Evolutionary conservation across 1,284 basidiomycete species (phyloP).

Genomic region (Ganoderma meredithae): DNA sequence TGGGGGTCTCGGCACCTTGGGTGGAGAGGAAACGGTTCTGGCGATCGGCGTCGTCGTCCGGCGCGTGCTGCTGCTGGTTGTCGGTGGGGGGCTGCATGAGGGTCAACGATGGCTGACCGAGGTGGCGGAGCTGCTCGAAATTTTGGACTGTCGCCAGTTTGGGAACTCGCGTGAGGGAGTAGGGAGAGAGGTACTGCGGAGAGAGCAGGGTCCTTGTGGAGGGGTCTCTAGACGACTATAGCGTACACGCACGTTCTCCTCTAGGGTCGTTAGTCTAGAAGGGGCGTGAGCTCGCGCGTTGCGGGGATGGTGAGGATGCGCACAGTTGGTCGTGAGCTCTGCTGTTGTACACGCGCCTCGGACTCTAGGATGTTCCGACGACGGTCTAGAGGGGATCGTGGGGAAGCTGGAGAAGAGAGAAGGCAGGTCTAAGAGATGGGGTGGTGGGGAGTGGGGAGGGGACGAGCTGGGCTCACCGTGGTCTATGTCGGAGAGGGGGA

Average conservation of each 20-base stretch:
- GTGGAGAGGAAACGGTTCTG: constrained; percentile 63
- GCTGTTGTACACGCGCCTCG: constrained; percentile 32
- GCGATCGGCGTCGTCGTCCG: constrained; percentile 50
- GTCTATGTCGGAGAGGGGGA: constrained; percentile 28
- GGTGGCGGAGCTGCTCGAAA: constrained; percentile 37
- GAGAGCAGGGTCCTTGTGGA: constrained; percentile 19
- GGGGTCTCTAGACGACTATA: constrained; percentile 32
- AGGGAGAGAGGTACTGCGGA: constrained; percentile 19
- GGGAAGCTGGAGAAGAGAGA: constrained; percentile 24
- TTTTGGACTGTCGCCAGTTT: constrained; percentile 42
- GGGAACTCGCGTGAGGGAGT: constrained; percentile 30
- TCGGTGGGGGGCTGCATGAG: constrained; percentile 40
- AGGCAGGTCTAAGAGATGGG: constrained; percentile 20
- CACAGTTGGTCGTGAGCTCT: constrained; percentile 33
- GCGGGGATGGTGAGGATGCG: constrained; percentile 16
- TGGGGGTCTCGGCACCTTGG: constrained; percentile 46
- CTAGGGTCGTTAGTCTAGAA: constrained; percentile 37
- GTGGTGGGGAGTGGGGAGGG: constrained; percentile 15
- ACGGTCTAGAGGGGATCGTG: constrained; percentile 35
- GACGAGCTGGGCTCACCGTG: constrained; percentile 26
- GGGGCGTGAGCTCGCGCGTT: constrained; percentile 20
- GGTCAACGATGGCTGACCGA: constrained; percentile 35
- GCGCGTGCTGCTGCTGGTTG: constrained; percentile 41
- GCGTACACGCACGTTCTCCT: constrained; percentile 35
- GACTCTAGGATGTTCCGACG: constrained; percentile 34